phyloP scores from a whole-genome alignment of 208 protist species.

The Lotmaria passim region DNA sequence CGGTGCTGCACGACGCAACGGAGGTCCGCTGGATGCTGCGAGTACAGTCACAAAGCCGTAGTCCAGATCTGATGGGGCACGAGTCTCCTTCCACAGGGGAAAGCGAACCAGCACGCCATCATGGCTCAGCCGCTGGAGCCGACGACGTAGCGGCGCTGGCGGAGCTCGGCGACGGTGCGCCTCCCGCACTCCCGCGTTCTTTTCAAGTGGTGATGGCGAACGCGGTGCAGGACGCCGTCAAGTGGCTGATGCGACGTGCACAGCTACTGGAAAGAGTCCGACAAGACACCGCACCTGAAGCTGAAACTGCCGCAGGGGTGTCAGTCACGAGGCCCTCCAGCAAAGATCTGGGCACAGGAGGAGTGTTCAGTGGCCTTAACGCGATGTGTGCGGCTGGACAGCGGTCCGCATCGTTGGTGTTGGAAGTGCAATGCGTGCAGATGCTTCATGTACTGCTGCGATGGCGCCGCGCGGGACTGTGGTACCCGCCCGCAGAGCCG shows the following conservation, averaged over 20 bases:
- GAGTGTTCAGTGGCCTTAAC: neutral
- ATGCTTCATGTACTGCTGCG: conserved; percentile 70
- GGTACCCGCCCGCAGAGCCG: conserved; percentile 47
- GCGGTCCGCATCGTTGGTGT: conserved; percentile 20
- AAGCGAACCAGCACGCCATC: too few relatives aligned
- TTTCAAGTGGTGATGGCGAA: conserved; percentile 14
- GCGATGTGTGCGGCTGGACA: neutral
- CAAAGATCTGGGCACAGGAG: neutral
- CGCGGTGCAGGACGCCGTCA: conserved; percentile 1
- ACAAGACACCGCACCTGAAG: neutral
- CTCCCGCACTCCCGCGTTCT: neutral
- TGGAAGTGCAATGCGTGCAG: conserved; percentile 63
- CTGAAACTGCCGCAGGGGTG: too few relatives aligned
- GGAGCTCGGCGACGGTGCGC: neutral
- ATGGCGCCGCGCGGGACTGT: conserved; percentile 51
- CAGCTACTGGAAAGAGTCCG: conserved; percentile 3
- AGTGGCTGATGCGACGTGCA: conserved; percentile 23
- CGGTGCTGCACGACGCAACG: conserved; percentile 42
- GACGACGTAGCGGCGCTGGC: neutral
- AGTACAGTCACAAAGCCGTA: neutral
- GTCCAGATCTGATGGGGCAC: neutral
- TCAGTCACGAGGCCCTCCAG: neutral
- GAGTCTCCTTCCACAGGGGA: too few relatives aligned
- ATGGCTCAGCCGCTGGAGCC: neutral
- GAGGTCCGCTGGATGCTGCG: conserved; percentile 70